Percentiles rank a stretch among this genome's conserved stretches.
phyloP scores from a whole-genome alignment of 78 protist species.

The Capsaspora owczarzaki region DNA sequence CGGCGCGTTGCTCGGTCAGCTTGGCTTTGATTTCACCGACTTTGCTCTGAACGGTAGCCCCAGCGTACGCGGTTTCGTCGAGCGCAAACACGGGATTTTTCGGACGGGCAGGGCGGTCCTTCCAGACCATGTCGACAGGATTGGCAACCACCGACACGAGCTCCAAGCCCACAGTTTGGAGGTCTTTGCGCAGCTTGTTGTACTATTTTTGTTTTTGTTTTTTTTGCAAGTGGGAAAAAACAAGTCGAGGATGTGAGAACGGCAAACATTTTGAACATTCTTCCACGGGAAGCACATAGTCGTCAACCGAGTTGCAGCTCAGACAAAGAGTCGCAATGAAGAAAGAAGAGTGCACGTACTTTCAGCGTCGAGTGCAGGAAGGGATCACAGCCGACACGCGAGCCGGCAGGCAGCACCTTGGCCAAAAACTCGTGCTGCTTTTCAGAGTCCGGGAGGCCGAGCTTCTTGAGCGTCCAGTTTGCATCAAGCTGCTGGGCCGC shows the following conservation, averaged over 20 bases:
- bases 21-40: not conserved
- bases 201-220: too few relatives aligned
- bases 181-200: not conserved
- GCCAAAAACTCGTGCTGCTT: conserved; percentile 41
- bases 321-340: too few relatives aligned
- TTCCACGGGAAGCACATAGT: too few relatives aligned
- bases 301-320: too few relatives aligned
- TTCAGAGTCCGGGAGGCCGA: conserved; percentile 36
- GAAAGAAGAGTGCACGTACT: too few relatives aligned
- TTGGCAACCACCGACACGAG: conserved; percentile 9
- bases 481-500: conserved; percentile 63
- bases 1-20: not conserved
- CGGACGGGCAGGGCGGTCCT: not conserved
- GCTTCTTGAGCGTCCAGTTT: conserved; percentile 65
- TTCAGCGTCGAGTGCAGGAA: not conserved
- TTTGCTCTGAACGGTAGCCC: conserved; percentile 7
- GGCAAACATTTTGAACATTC: too few relatives aligned
- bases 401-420: not conserved
- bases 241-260: too few relatives aligned
- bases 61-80: conserved; percentile 12
- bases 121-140: conserved; percentile 4
- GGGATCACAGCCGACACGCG: conserved; percentile 47
- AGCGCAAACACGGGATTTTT: not conserved
- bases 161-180: not conserved
- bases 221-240: too few relatives aligned